Base-by-base conservation (phyloP, 78 protist species). In the Diacronema lutheri region DNA sequence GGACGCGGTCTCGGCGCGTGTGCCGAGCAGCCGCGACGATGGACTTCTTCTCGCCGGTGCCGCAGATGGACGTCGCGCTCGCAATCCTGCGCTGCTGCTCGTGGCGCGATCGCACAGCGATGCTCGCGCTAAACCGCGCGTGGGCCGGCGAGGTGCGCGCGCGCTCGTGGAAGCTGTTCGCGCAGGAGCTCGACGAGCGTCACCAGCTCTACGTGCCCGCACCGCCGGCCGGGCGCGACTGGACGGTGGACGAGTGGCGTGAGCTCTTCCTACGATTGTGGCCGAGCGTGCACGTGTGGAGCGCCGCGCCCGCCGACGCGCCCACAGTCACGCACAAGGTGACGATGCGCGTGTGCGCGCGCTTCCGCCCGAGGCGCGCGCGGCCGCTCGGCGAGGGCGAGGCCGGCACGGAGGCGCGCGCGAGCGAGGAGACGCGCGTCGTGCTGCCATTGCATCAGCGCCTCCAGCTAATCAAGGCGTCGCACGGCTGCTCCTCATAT, bases 401-500 rank as follows among this genome's bases (percentile, higher is more conserved):
- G 61, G 46, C 21, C 23, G 2, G 10, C 23, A 29, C 29, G 38
- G 62, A 73, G 35, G 40, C 21, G 29, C 33, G 25, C 65, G 64
- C 10, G 23, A 19, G 7, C n/a, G 35, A 21, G 72, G 23, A 7
- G 40, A n/a, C n/a, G n/a, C 35, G 16, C 20, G 60, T 31, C 7
- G 74, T 46, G 62, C 26, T 81, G 9, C 86, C 86, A n/a, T 50
- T 81, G n/a, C 86, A 81, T 64, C 86, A 81, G 76, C 86, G 86
- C 61, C n/a, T 81, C 31, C 37, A 40, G 60, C 21, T 81, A 33
- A 55, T 81, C 12, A 20, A 31, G 10, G 33, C 60, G 21, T 20
- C 11, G 60, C 33, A 64, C 37, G 46, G 46, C 16, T 81, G 86
- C 86, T 38, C 73, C 46, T 21, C 14, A 26, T 6, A 4, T 11